Conservation (phyloP, 768 basidiomycete species). For the Albatrellus ellisii region DNA sequence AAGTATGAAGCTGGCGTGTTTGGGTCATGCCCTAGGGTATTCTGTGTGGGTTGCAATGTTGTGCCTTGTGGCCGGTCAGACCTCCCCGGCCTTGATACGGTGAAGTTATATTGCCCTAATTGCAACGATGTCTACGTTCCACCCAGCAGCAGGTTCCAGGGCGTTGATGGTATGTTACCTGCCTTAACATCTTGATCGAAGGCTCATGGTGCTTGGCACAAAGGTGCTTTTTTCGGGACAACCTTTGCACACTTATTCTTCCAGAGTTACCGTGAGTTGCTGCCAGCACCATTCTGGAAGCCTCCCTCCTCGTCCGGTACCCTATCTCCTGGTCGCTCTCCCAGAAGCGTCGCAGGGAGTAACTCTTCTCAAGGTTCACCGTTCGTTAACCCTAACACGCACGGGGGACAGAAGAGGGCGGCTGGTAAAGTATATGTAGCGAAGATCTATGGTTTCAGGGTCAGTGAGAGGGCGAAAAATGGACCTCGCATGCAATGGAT, state of each 20-base stretch:
- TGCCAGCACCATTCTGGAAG: slow-evolving; percentile 88
- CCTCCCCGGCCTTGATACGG: slow-evolving; percentile 91
- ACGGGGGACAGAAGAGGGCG: slow-evolving; percentile 83
- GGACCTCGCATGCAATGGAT: slow-evolving; percentile 98
- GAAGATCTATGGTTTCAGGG: slow-evolving; percentile 95
- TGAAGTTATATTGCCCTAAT: slow-evolving; percentile 96
- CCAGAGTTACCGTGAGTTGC: slow-evolving; percentile 93
- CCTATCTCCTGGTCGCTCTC: slow-evolving; percentile 41
- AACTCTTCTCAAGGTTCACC: slow-evolving; percentile 33
- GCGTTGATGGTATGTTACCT: slow-evolving; percentile 71
- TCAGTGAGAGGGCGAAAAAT: slow-evolving; percentile 86
- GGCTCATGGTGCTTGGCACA: not conserved
- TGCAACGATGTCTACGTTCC: slow-evolving; percentile 96
- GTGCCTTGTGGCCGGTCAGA: slow-evolving; percentile 95
- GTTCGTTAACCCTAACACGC: slow-evolving; percentile 79
- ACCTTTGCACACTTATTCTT: slow-evolving; percentile 98
- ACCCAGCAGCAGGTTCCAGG: slow-evolving; percentile 89
- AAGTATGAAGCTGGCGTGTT: slow-evolving; percentile 91
- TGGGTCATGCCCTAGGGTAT: slow-evolving; percentile 91
- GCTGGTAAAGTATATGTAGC: slow-evolving; percentile 81
- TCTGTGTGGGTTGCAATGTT: slow-evolving; percentile 78
- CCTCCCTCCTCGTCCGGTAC: slow-evolving; percentile 37
- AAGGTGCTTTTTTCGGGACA: slow-evolving; percentile 98
- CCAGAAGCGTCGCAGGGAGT: slow-evolving; percentile 36
- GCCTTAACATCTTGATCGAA: slow-evolving; percentile 4